Evolutionary conservation across 768 basidiomycete genomes (phyloP), one percentile per base, ranked within the genome.

Genomic region (Aureoboletus auriporus): DNA sequence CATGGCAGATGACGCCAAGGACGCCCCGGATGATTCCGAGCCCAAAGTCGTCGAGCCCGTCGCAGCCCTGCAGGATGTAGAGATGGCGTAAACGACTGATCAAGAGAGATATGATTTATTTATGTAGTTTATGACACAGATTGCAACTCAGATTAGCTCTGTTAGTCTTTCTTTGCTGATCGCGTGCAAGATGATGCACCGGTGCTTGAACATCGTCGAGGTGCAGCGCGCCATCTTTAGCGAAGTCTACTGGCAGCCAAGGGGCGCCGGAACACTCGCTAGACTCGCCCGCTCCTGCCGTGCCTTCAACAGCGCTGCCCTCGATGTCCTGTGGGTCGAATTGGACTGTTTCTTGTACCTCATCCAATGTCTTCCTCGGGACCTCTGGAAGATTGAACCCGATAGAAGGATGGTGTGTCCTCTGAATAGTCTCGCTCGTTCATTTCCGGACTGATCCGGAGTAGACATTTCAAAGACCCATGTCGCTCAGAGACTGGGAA

Each of bases 1-100:
- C 58, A 89, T 91, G 89, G 80, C 77, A 8, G 85, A 85, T 56
- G 69, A 75, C 0, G 59, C 36, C 4, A 57, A 68, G 37, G 58
- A 62, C 10, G 59, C 35, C 1, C 43, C 60, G n/a, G 53, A 51
- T 6, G 54, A 51, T 26, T 56, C 55, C 17, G 57, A 52, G 41
- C 40, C 55, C 38, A 61, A 57, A 40, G 49, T 44, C 5, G 36
- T 5, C 14, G 52, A 52, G 30, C 40, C 48, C 33, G 46, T 47
- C 16, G 49, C 57, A 8, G 51, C 44, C 10, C 39, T 55, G 17
- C 71, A 73, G 40, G 80, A 84, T 59, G 76, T 82, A 30, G 79
- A 81, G 43, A 82, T 82, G 80, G 71, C 68, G 11, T 75, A 54
- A 55, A 33, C 20, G 11, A 13, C 29, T 41, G 37, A 29, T 10